Evolutionary conservation across 2,329 filamentous ascomycete species (phyloP), one percentile per base, ranked within the genome.

Genomic region (Diaporthe humulicola): DNA sequence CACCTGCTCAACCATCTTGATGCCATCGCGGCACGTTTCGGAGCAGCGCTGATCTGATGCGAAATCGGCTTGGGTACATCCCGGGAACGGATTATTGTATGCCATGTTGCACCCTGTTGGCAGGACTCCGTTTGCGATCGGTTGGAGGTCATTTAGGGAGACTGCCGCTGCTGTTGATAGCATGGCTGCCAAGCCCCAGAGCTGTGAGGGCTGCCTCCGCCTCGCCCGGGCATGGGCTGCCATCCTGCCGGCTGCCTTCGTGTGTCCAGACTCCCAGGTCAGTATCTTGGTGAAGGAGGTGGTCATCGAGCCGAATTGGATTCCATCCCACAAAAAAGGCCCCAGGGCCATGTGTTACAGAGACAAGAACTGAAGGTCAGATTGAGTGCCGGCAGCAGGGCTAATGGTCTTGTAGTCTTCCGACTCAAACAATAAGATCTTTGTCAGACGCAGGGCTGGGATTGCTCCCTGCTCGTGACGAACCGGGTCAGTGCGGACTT

Each of bases 1-100:
- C 42, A 93, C 93, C 78, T 96, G 93, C 66, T 93, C 92, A 82
- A 97, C 92, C 66, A 97, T 88, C 78, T 95, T 91, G 42, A 98
- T 94, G 72, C 93, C 82, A 10, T 76, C 75, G 54, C 79, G 80
- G 76, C 87, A 88, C 4, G 71, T 74, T 5, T 74, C 50, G 22
- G 86, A 87, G 78, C 87, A 88, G 2, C 77, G 77, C 17, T 76
- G 80, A 48, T 81, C 81, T 3, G 72, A 72, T 9, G 75, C 76
- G 36, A 87, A 87, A 77, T 88, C 86, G 72, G 36, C 60, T 12
- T 73, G 70, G 6, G 71, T 66, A 78, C 87, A 88, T 67, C 82
- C 81, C n/a, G 73, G 56, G 36, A 88, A 82, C 7, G 82, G 82
- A 8, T 80, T 79, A 77, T 85, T 84, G 79, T 88, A 88, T 45